Evolutionary conservation across 495 filamentous ascomycete species (phyloP).

Genomic region (Pyrenopolyporus hunteri): DNA sequence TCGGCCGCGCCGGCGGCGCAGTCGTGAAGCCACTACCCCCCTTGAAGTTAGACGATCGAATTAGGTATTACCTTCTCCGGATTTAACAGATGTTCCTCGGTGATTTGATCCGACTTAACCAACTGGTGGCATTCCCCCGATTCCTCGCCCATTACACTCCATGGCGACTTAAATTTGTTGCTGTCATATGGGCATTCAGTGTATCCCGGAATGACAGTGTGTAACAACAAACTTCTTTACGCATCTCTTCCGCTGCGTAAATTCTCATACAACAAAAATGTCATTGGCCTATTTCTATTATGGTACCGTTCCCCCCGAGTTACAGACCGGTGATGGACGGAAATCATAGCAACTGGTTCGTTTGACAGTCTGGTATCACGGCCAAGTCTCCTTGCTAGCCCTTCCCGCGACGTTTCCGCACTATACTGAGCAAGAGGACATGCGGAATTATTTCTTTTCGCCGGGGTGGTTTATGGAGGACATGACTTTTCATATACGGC

Average conservation of each 20-base stretch:
- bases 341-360: constrained; percentile 6
- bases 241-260: constrained; percentile 17
- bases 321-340: constrained; percentile 1
- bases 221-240: constrained; percentile 25
- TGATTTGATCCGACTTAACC: constrained; percentile 4
- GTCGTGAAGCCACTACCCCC: constrained; percentile 20
- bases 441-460: constrained; percentile 9
- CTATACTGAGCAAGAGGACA: not conserved
- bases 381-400: not conserved
- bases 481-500: constrained; percentile 17
- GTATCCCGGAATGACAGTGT: constrained; percentile 8
- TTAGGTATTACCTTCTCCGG: not conserved
- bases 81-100: constrained; percentile 3
- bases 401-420: not conserved
- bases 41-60: constrained; percentile 5
- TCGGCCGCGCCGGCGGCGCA: constrained; percentile 26
- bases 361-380: constrained; percentile 11
- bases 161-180: constrained; percentile 13
- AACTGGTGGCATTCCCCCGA: not conserved
- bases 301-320: constrained; percentile 9
- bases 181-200: constrained; percentile 13
- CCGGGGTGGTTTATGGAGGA: constrained; percentile 11
- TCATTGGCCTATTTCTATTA: constrained; percentile 17
- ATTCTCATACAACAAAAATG: constrained; percentile 11
- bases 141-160: constrained; percentile 1